Evolutionary conservation across 805 yeast species (phyloP).

Genomic region (Sugiyamaella mastotermitis): DNA sequence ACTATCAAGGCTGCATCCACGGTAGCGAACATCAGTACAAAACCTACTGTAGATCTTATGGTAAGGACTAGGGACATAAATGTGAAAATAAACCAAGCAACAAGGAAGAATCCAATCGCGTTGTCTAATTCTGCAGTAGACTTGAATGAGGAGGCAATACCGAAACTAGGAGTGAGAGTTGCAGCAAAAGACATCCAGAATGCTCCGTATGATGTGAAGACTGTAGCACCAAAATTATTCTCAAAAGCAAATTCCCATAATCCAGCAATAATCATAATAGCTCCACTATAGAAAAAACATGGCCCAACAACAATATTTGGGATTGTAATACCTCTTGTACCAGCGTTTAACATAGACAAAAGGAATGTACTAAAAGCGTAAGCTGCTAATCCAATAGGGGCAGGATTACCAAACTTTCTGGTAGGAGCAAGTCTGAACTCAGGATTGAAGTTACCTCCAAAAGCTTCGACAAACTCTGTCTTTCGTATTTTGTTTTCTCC

Average conservation of each 20-base stretch:
- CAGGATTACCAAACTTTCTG: conserved; percentile 59
- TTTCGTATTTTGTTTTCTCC: conserved; percentile 40
- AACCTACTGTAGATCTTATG: conserved; percentile 45
- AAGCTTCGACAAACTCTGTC: conserved; percentile 31
- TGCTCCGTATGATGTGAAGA: conserved; percentile 58
- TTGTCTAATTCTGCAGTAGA: conserved; percentile 32
- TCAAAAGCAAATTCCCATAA: conserved; percentile 60
- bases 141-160: conserved; percentile 50
- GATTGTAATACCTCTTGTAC: conserved; percentile 46
- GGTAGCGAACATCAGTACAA: conserved; percentile 1
- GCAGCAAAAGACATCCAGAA: conserved; percentile 67
- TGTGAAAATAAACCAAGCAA: conserved; percentile 63
- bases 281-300: conserved; percentile 60
- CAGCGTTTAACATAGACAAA: conserved; percentile 48
- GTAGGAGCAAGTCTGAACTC: conserved; percentile 51
- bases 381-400: conserved; percentile 53
- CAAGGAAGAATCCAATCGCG: conserved; percentile 53
- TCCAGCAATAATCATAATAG: conserved; percentile 55
- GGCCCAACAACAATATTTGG: conserved; percentile 52
- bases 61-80: conserved; percentile 48
- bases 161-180: conserved; percentile 52
- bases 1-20: neutral
- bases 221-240: conserved; percentile 63
- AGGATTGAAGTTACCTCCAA: conserved; percentile 76
- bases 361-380: conserved; percentile 61